These are phyloP conservation scores for Fusarium sp. DNA, from an alignment of 2,329 filamentous ascomycete species.

Conservation along the genomic window DNA sequence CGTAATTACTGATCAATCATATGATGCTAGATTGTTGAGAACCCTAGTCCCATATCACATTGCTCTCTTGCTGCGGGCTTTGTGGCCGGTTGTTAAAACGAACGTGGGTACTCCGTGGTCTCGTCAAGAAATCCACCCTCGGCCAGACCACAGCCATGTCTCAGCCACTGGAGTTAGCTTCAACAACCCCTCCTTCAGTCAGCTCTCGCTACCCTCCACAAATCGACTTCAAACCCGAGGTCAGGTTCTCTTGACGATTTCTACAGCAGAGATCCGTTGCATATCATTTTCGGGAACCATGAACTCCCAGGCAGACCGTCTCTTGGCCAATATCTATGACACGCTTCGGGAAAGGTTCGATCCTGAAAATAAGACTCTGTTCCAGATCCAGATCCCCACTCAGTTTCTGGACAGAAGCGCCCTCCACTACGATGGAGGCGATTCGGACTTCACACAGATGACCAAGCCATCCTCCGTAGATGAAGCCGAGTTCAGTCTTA, in stretches of 20 bases:
- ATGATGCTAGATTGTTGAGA: not conserved
- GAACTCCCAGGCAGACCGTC: not conserved
- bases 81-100: not conserved
- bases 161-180: not conserved
- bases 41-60: too few species aligned
- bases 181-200: not conserved
- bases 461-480: rapidly evolving
- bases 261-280: not conserved
- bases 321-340: not conserved
- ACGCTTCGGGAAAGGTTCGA: not conserved
- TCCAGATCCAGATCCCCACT: not conserved
- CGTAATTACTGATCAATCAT: not conserved
- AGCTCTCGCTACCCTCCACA: not conserved
- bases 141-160: not conserved
- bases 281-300: not conserved
- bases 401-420: rapidly evolving
- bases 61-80: not conserved
- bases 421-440: not conserved
- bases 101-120: too few species aligned
- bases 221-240: not conserved
- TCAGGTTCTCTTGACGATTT: not conserved
- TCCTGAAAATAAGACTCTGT: rapidly evolving
- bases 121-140: not conserved
- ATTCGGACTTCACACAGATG: not conserved
- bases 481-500: not conserved